These are phyloP conservation scores for Mucor indicus DNA, from an alignment of 371 early-diverging fungal genomes.

Conservation along the genomic window DNA sequence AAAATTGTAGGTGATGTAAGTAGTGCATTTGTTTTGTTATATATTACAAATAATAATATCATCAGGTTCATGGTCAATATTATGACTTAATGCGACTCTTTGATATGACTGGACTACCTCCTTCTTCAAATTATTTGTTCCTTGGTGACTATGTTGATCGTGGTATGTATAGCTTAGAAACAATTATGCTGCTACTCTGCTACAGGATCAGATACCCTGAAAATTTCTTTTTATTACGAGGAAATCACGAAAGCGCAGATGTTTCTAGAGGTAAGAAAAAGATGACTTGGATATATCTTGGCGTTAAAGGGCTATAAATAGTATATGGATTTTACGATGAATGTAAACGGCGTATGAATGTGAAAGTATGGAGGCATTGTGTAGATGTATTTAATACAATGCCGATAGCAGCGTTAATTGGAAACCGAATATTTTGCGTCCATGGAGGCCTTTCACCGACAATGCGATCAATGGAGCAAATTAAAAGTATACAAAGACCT, in stretches of 20 bases:
- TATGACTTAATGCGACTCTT: constrained; percentile 86
- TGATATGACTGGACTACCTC: constrained; percentile 85
- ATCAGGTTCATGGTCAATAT: constrained; percentile 86
- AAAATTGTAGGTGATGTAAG: constrained; percentile 90
- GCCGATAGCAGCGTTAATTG: constrained; percentile 93
- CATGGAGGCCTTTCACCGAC: constrained; percentile 77
- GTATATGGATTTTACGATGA: constrained; percentile 99
- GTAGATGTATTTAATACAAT: constrained; percentile 95
- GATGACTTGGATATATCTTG: neutral
- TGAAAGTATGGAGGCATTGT: constrained; percentile 94
- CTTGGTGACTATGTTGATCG: constrained; percentile 98
- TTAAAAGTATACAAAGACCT: constrained; percentile 79
- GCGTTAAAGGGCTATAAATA: neutral
- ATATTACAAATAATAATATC: neutral
- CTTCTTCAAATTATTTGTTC: constrained; percentile 84
- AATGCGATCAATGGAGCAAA: constrained; percentile 82
- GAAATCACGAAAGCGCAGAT: constrained; percentile 97
- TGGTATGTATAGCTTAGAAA: constrained; percentile 93
- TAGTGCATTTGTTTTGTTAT: neutral
- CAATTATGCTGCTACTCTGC: constrained; percentile 88
- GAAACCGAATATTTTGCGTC: constrained; percentile 93
- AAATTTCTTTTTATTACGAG: constrained; percentile 94
- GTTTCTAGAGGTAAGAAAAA: constrained; percentile 75
- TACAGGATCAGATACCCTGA: constrained; percentile 97
- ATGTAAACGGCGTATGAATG: constrained; percentile 89